Evolutionary conservation across 1,284 basidiomycete genomes (phyloP).

Genomic region (Cryptococcus sp.): DNA sequence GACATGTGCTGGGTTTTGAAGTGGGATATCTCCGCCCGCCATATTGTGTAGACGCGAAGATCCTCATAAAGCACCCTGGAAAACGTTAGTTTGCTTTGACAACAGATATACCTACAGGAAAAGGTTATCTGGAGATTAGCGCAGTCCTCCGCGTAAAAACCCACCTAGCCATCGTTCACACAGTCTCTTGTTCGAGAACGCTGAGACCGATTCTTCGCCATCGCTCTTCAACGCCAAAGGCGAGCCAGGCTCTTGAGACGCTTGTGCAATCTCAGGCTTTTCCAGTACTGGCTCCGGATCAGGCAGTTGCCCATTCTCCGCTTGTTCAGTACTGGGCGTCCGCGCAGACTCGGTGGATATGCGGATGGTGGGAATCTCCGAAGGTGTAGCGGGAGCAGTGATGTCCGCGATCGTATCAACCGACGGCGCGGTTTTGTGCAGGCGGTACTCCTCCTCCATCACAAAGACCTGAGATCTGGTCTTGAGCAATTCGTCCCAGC

Average conservation of each 20-base stretch:
- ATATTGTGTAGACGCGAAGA: slow-evolving; percentile 98
- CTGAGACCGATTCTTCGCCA: slow-evolving; percentile 62
- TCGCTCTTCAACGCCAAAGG: slow-evolving; percentile 52
- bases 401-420: slow-evolving; percentile 56
- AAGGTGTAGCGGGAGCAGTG: slow-evolving; percentile 42
- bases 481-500: slow-evolving; percentile 97
- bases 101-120: slow-evolving; percentile 66
- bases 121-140: slow-evolving; percentile 65
- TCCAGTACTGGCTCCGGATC: slow-evolving; percentile 45
- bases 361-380: slow-evolving; percentile 77
- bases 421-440: slow-evolving; percentile 61
- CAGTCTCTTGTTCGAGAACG: slow-evolving; percentile 93
- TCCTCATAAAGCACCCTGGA: slow-evolving; percentile 67
- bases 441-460: slow-evolving; percentile 98
- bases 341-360: slow-evolving; percentile 80
- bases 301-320: slow-evolving; percentile 48
- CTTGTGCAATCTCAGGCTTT: slow-evolving; percentile 51
- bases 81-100: slow-evolving; percentile 4
- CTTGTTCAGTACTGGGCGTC: slow-evolving; percentile 31
- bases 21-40: slow-evolving; percentile 97
- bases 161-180: slow-evolving; percentile 91
- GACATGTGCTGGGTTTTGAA: slow-evolving; percentile 95
- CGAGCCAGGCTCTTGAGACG: slow-evolving; percentile 34
- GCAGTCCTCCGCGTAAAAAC: slow-evolving; percentile 4
- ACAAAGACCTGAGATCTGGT: slow-evolving; percentile 94